Evolutionary conservation across 441 rosid genomes (phyloP).

Genomic region (Populus hybrid): DNA sequence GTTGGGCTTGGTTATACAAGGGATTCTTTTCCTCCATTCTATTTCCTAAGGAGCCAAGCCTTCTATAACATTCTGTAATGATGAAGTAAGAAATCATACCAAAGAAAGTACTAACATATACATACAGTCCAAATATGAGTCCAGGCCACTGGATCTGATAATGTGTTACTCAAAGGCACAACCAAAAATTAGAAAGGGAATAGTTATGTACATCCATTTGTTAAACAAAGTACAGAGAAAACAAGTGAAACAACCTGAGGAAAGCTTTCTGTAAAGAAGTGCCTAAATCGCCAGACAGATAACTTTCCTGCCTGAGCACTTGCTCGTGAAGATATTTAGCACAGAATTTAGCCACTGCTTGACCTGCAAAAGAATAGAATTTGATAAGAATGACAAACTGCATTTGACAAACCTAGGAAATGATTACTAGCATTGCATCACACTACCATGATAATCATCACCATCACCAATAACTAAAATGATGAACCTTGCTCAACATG

Average conservation of each 20-base stretch:
- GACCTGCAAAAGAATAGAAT: conserved; percentile 44
- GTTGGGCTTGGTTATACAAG: background rate
- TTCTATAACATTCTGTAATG: background rate
- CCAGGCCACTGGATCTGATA: background rate
- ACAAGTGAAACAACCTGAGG: conserved; percentile 48
- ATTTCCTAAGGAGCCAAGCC: background rate
- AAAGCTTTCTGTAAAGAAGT: conserved; percentile 60
- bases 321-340: conserved; percentile 86
- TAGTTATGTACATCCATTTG: background rate
- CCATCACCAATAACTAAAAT: background rate
- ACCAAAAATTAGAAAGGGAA: background rate
- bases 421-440: background rate
- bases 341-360: conserved; percentile 81
- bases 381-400: background rate
- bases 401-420: background rate
- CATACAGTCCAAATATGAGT: background rate
- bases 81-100: background rate
- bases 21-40: background rate
- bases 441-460: background rate
- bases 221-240: conserved; percentile 2
- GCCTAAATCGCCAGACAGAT: conserved; percentile 61
- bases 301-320: conserved; percentile 60
- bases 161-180: background rate
- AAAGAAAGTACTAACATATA: background rate
- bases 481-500: background rate